Evolutionary conservation across 2,329 filamentous ascomycete species (phyloP).

Genomic region (Phyllosticta citriasiana): DNA sequence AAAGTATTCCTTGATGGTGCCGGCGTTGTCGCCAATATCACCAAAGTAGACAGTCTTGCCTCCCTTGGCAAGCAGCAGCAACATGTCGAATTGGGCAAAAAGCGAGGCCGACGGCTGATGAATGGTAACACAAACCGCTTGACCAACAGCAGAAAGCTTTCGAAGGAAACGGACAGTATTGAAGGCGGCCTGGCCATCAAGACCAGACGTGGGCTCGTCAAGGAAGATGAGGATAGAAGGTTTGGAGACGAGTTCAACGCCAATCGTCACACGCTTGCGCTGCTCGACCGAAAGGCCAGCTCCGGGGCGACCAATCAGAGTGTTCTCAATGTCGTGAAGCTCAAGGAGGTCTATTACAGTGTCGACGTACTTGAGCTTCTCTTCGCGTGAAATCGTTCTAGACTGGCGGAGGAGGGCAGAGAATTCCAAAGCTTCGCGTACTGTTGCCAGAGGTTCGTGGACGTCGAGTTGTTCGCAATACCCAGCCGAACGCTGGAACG

Average conservation of each 20-base stretch:
- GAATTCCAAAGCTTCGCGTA: constrained; percentile 51
- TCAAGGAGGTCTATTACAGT: constrained; percentile 48
- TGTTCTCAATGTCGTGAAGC: constrained; percentile 49
- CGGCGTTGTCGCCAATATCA: constrained; percentile 62
- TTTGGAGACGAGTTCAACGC: constrained; percentile 48
- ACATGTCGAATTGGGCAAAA: constrained; percentile 73
- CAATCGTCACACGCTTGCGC: constrained; percentile 52
- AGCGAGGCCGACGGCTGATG: constrained; percentile 74
- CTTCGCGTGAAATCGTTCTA: constrained; percentile 39
- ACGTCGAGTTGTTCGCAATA: constrained; percentile 47
- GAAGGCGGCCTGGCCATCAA: constrained; percentile 60
- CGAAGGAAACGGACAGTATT: constrained; percentile 64
- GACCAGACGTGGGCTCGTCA: constrained; percentile 64
- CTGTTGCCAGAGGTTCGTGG: constrained; percentile 47
- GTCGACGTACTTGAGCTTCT: constrained; percentile 52
- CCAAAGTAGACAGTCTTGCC: constrained; percentile 78
- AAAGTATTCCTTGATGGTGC: constrained; percentile 48
- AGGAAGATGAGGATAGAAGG: constrained; percentile 63
- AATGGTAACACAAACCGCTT: constrained; percentile 78
- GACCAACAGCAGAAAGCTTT: constrained; percentile 63
- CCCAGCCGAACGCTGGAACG: constrained; percentile 12
- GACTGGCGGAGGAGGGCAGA: constrained; percentile 50
- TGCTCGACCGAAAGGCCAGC: constrained; percentile 51
- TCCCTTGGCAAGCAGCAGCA: constrained; percentile 63
- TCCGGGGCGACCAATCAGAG: constrained; percentile 46